Percentiles rank a stretch among this genome's conserved stretches.
These are phyloP conservation scores for Fraxinus paxiana DNA, from an alignment of 305 asterid genomes.

Conservation along the genomic window DNA sequence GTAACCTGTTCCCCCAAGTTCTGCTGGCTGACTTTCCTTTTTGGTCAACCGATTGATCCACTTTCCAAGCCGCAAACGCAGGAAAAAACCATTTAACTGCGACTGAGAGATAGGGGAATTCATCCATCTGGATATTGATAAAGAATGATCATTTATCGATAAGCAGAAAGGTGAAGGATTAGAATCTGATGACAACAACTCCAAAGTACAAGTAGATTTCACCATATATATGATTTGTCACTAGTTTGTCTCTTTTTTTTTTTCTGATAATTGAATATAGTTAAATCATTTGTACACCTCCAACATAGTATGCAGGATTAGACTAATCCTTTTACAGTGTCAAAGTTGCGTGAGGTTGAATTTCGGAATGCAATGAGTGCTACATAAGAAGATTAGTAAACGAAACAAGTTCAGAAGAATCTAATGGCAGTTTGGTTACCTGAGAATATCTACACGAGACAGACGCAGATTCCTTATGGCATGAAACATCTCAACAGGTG, in stretches of 20 bases:
- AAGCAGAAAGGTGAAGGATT: background rate
- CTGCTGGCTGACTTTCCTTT: conserved; percentile 20
- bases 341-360: background rate
- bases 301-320: background rate
- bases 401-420: background rate
- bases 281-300: background rate
- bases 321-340: background rate
- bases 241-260: background rate
- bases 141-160: background rate
- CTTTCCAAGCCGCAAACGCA: conserved; percentile 60
- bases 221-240: background rate
- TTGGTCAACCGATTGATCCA: conserved; percentile 21
- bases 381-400: background rate
- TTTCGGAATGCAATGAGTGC: background rate
- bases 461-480: conserved; percentile 59
- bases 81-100: conserved; percentile 55
- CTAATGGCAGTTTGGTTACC: conserved; percentile 29
- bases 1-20: conserved; percentile 53
- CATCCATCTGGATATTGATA: conserved; percentile 47
- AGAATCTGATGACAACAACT: background rate
- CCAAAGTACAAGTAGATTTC: background rate
- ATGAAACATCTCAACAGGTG: conserved; percentile 42
- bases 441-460: conserved; percentile 69
- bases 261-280: background rate
- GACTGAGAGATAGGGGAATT: conserved; percentile 36